Evolutionary conservation across 1,284 basidiomycete species (phyloP).

Genomic region (Irpex rosettiformis): DNA sequence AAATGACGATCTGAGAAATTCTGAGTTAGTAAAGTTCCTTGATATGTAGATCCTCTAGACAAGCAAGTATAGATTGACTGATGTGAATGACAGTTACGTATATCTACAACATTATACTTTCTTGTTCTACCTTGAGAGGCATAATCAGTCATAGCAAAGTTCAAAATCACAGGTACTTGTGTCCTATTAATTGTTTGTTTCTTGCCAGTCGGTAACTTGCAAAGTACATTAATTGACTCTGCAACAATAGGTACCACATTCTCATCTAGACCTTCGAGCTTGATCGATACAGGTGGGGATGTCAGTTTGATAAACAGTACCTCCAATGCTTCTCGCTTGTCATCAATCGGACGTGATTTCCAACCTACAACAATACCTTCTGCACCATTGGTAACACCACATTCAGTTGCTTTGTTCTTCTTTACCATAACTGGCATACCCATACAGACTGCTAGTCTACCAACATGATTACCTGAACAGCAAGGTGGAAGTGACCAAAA

Average conservation of each 20-base stretch:
- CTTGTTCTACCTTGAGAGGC: constrained; percentile 17
- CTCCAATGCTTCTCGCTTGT: constrained; percentile 23
- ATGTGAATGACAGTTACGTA: constrained; percentile 10
- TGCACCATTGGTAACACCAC: constrained; percentile 38
- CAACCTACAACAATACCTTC: constrained; percentile 33
- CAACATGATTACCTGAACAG: constrained; percentile 23
- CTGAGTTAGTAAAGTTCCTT: constrained; percentile 31
- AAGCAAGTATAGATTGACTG: too few species aligned
- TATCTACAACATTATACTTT: constrained; percentile 10
- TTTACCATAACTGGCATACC: constrained; percentile 39
- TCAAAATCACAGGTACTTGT: constrained; percentile 16
- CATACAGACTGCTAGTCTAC: constrained; percentile 31
- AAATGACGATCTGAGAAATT: constrained; percentile 25
- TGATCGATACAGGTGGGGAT: too few species aligned
- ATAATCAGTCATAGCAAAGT: constrained; percentile 21
- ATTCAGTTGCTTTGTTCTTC: constrained; percentile 33
- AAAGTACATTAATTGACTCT: constrained; percentile 10
- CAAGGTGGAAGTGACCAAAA: constrained; percentile 27
- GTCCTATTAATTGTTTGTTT: constrained; percentile 6
- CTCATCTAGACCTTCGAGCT: constrained; percentile 29
- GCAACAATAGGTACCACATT: constrained; percentile 36
- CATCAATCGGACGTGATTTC: constrained; percentile 15
- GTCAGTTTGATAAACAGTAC: constrained; percentile 36
- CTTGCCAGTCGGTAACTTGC: constrained; percentile 25
- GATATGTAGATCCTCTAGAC: constrained; percentile 10